Base-by-base conservation (phyloP, 306 rosid species). In the Cicer chorassanicum region DNA sequence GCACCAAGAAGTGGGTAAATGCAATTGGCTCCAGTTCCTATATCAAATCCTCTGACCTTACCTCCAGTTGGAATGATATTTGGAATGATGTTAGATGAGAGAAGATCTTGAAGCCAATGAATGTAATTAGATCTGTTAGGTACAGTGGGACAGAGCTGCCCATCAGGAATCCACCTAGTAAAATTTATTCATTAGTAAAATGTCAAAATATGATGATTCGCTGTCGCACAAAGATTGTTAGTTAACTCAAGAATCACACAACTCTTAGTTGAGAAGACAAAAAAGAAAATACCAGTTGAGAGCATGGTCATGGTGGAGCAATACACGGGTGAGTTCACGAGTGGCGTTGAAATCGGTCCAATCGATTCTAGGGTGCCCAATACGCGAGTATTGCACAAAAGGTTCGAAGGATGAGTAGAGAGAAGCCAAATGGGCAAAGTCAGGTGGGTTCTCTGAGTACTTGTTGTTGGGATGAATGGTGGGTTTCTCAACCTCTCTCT, bases 1-100 rank as follows among this genome's bases (percentile, higher is more conserved):
- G 98, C 89, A 51, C 91, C 98, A 71, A 93, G 94, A 87, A 93
- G 97, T 0, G 98, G 98, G 77, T 91, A 93, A 39, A 93, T 91
- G 85, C 98, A 93, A 59, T 87, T 93, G 13, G 97, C 93, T 10
- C 98, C 97, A 61, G 92, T 93, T 77, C 98, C 98, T 34, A 93
- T 93, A 78, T 93, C 98, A 81, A 93, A 91, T 21, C 98, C 98
- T 79, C 80, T 88, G 19, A 89, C 90, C 76, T 54, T 82, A 19
- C 66, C 85, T 50, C 67, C 63, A 66, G 14, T 55, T 9, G 80
- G 41, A 16, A 70, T 48, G 19, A n/a, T 44, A 65, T 82, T 81
- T 1, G 83, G 82, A 77, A 93, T 78, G 72, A 91, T 73, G 61
- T 93, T 81, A 15, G 94, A 89, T 2, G 78, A 82, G 21, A 93